phyloP scores from a whole-genome alignment of 345 rosid species.

The Populus davidiana region DNA sequence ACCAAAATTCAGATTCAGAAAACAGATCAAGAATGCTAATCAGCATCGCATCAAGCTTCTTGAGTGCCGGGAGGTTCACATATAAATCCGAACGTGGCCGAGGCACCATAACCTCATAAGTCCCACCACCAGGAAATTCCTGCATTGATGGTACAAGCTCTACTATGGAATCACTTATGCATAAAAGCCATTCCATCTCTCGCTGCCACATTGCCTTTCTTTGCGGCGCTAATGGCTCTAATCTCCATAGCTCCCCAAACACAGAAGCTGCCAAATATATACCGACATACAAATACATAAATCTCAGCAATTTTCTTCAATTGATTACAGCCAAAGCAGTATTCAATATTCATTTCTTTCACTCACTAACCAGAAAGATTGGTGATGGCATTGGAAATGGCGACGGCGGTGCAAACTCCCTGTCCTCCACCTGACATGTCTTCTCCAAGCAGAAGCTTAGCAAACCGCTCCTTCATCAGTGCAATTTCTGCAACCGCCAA shows the following conservation, averaged over 20 bases:
- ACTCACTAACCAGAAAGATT: constrained; percentile 31
- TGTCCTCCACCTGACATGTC: constrained; percentile 60
- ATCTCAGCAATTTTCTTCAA: not conserved
- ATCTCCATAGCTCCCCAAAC: constrained; percentile 29
- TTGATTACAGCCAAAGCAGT: not conserved
- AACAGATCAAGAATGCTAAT: constrained; percentile 26
- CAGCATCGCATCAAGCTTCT: constrained; percentile 28
- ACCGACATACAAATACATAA: not conserved
- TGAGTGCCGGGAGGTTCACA: constrained; percentile 32
- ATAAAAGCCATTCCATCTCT: constrained; percentile 32
- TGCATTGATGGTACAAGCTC: constrained; percentile 33
- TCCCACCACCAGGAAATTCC: constrained; percentile 22
- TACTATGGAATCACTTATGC: constrained; percentile 27
- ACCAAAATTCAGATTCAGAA: constrained; percentile 20
- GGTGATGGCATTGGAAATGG: constrained; percentile 43
- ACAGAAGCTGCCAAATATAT: constrained; percentile 24
- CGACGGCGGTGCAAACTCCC: constrained; percentile 46
- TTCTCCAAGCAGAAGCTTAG: constrained; percentile 57
- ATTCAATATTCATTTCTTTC: not conserved
- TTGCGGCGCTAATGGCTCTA: constrained; percentile 22
- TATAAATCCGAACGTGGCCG: constrained; percentile 25
- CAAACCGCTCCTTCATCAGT: constrained; percentile 47
- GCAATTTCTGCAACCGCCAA: constrained; percentile 28
- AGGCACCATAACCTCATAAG: constrained; percentile 29
- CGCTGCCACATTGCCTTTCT: constrained; percentile 28